phyloP scores from a whole-genome alignment of 1,284 basidiomycete genomes.

The Xerocomus nothofagi region DNA sequence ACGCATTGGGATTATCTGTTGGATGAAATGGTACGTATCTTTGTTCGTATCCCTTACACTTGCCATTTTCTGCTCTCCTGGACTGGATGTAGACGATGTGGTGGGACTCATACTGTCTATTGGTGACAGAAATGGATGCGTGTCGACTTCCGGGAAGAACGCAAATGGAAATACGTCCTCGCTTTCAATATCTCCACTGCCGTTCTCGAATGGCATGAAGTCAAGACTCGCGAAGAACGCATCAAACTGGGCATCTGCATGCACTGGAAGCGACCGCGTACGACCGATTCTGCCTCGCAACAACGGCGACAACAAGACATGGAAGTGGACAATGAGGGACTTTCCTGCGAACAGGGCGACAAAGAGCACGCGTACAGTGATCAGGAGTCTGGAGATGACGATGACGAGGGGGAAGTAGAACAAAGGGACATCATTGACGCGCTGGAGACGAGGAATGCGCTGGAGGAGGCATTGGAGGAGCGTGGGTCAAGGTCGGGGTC shows the following conservation, averaged over 20 bases:
- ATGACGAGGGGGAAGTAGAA: slow-evolving; percentile 61
- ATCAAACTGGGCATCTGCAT: slow-evolving; percentile 68
- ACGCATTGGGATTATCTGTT: slow-evolving; percentile 95
- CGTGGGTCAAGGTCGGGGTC: slow-evolving; percentile 32
- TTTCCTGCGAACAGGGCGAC: slow-evolving; percentile 22
- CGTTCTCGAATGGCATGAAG: slow-evolving; percentile 86
- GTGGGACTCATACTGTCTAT: slow-evolving; percentile 6
- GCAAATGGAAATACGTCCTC: slow-evolving; percentile 87
- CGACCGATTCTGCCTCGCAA: slow-evolving; percentile 21
- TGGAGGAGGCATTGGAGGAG: slow-evolving; percentile 54
- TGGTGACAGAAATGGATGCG: slow-evolving; percentile 89
- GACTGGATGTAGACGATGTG: neutral
- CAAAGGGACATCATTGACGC: slow-evolving; percentile 55
- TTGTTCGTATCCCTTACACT: neutral
- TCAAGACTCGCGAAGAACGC: slow-evolving; percentile 64
- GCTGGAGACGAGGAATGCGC: slow-evolving; percentile 47
- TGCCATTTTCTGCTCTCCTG: neutral
- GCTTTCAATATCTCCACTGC: slow-evolving; percentile 86
- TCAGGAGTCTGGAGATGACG: slow-evolving; percentile 57
- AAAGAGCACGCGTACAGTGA: slow-evolving; percentile 38
- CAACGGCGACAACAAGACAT: slow-evolving; percentile 32
- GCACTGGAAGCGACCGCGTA: slow-evolving; percentile 55
- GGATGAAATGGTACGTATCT: slow-evolving; percentile 85
- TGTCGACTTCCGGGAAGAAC: slow-evolving; percentile 91
- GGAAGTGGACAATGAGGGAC: slow-evolving; percentile 35